These are phyloP conservation scores for Elsinoe necatrix DNA, from an alignment of 2,329 filamentous ascomycete species.

Conservation along the genomic window DNA sequence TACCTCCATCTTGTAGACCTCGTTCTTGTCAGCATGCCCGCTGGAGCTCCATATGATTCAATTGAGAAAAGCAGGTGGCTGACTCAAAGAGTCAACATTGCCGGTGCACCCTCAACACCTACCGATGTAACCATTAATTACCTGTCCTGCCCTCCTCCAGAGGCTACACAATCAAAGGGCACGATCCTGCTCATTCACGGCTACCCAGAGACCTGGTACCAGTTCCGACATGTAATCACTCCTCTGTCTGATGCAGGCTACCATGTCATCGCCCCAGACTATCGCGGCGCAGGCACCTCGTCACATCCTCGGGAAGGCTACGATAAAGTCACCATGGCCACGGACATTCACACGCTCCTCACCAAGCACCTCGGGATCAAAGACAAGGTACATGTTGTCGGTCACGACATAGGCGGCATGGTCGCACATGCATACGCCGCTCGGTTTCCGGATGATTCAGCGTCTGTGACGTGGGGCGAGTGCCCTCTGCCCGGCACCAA, in stretches of 20 bases:
- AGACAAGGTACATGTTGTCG: conserved; percentile 36
- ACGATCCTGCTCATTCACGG: conserved; percentile 41
- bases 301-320: conserved; percentile 33
- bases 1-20: no score
- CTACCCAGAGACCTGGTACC: conserved; percentile 42
- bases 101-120: not conserved
- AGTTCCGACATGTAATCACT: conserved; percentile 34
- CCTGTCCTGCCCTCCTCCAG: not conserved
- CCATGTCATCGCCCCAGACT: conserved; percentile 34
- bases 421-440: conserved; percentile 37
- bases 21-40: not conserved
- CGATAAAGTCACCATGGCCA: conserved; percentile 35
- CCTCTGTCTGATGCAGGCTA: conserved; percentile 34
- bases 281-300: conserved; percentile 32
- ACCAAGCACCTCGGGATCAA: conserved; percentile 28
- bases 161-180: conserved; percentile 24
- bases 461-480: conserved; percentile 36
- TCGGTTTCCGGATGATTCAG: conserved; percentile 29
- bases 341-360: conserved; percentile 31
- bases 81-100: not conserved
- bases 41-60: not conserved
- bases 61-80: conserved; percentile 12
- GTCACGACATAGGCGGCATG: conserved; percentile 44
- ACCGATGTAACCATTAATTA: conserved; percentile 9
- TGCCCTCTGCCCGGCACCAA: conserved; percentile 35